Evolutionary conservation across 1,284 basidiomycete species (phyloP), one percentile per base, ranked within the genome.

Genomic region (Gomphus sp.): DNA sequence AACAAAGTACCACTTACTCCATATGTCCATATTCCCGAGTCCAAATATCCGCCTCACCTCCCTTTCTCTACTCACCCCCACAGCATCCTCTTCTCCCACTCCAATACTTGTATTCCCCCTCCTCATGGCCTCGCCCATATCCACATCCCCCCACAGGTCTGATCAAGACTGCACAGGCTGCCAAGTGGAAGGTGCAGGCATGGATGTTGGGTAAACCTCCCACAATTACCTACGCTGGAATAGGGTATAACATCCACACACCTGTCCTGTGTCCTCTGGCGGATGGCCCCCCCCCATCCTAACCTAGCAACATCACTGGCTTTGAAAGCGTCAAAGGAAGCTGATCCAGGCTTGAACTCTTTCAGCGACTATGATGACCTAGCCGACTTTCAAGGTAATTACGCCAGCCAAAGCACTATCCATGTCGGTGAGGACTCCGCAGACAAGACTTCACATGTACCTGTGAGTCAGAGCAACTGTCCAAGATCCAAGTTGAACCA

Each of bases 161-260:
- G 47, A 80, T 99, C 66, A 93, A 91, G 75, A 95, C 93, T 0
- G 96, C 94, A 0, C 93, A 97, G 68, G 92, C 93, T 3, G 96
- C 96, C 0, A 96, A 99, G 67, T 98, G 94, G 94, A 92, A 89
- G 70, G 77, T 98, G 55, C 93, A 97, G 68, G 89, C 91, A 0
- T 98, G 94, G 91, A 91, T 92, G 82, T 80, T 98, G 28, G 94
- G 94, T 62, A 98, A 97, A 67, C 91, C 92, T 9, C 94, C 94
- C 16, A 85, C 84, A 4, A 76, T 92, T 52, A 80, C 83, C 2
- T 90, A 82, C 65, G 79, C 89, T 65, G 90, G 87, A 44, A 91
- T 93, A 65, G 90, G 89, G 28, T 91, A 88, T 66, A 83, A 78
- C 55, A 72, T 73, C 49, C 68, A 66, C 22, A 64, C 67, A 14